Base-by-base conservation (phyloP, 768 basidiomycete genomes). In the Kwoniella pini region DNA sequence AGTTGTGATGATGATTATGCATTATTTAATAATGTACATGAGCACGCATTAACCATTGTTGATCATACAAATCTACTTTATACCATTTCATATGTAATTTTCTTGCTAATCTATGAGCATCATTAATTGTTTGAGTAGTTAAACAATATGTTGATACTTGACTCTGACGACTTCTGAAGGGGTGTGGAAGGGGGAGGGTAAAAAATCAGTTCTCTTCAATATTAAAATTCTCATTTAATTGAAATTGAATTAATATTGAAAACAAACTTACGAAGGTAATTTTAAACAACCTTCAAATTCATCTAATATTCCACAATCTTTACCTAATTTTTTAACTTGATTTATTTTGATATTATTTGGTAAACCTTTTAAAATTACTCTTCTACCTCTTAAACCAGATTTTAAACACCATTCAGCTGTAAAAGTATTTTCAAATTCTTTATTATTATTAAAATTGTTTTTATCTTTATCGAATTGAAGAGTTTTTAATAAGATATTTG, bases 11-110 rank as follows among this genome's bases (percentile, higher is more conserved):
- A n/a, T n/a, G n/a, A n/a, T n/a, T n/a, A n/a, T n/a, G n/a, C n/a
- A n/a, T n/a, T n/a, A 26, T 46, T 24, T 54, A 63, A 24, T 52
- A 63, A 33, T 52, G 49, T 10, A 65, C 55, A 43, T 65, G 48
- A 21, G 64, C 59, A 3, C 54, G 26, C 59, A 65, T 61, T 13
- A 65, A 27, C 33, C 56, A 65, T 28, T 53, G 40, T 36, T 65
- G 54, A 22, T 59, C 64, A n/a, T 44, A 43, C 10, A 53, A 4
- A 19, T 26, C 28, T 3, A 44, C 51, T 40, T 57, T 51, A 43
- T 61, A 65, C 43, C 52, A 65, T 40, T 54, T 60, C 64, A 61
- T 65, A 26, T 65, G 57, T 6, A 65, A n/a, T 44, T 54, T 65
- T 5, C 59, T 28, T 6, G 42, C 59, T 6, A 65, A 51, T 49